Base-by-base conservation (phyloP, 768 basidiomycete genomes). In the Obba rivulosa region DNA sequence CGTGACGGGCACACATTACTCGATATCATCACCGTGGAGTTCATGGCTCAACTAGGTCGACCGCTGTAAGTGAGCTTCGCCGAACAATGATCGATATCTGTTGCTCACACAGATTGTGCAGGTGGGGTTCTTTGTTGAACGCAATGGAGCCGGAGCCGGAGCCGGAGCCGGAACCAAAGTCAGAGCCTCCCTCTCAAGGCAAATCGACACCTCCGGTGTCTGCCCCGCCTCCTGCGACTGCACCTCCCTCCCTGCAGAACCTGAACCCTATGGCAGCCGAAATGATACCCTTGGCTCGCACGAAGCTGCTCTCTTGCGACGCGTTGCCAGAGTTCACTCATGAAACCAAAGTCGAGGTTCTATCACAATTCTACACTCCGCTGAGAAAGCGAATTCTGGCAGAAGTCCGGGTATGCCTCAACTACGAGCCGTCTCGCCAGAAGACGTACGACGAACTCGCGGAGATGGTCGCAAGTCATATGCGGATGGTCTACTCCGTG, bases 401-500 rank as follows among this genome's bases (percentile, higher is more conserved):
- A n/a, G 37, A 38, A 7, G 14, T 38, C 7, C 37, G 37, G 8
- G n/a, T 38, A 20, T 38, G 8, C 16, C 37, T 38, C 7, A 20
- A 7, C 37, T 38, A 38, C 37, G 37, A 38, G 37, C 37, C 37
- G 16, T 20, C n/a, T 16, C 37, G 37, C 20, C 7, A n/a, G 37
- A 20, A 16, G 37, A 38, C 37, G 7, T 38, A 16, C n/a, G 37
- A 35, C 11, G 45, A 61, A 36, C 28, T 31, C 28, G 45, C 31
- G n/a, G 31, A 52, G 11, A 39, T 66, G 34, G 60, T 67, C 14
- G 60, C 50, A 16, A 51, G 53, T 42, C 57, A 64, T 48, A 61
- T 66, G 61, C 57, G 57, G 22, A 52, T 60, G 24, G 61, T 49
- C 8, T 65, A 49, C 46, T 59, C 58, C 17, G 49, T 67, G 13